Evolutionary conservation across 1,284 basidiomycete species (phyloP).

Genomic region (Naganishia sp.): DNA sequence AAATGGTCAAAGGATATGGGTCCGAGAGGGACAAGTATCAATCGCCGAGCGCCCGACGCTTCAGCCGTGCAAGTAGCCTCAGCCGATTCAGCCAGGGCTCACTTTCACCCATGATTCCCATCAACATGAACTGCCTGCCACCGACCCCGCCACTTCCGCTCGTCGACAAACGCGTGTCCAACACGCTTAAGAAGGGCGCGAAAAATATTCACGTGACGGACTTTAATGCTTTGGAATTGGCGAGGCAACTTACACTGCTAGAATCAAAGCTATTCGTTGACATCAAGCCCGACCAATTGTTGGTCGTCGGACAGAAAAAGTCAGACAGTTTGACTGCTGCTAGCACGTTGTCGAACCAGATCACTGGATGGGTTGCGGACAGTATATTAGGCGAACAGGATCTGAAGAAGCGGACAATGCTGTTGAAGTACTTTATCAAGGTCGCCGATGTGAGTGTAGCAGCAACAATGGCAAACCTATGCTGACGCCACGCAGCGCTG

Average conservation of each 20-base stretch:
- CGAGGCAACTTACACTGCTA: slow-evolving; percentile 89
- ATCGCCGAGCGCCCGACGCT: slow-evolving; percentile 15
- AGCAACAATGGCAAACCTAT: slow-evolving; percentile 30
- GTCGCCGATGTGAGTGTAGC: slow-evolving; percentile 78
- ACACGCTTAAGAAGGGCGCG: slow-evolving; percentile 55
- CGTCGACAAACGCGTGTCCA: slow-evolving; percentile 78
- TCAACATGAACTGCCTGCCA: slow-evolving; percentile 57
- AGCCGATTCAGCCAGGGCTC: slow-evolving; percentile 60
- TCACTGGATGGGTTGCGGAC: slow-evolving; percentile 95
- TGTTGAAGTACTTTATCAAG: slow-evolving; percentile 89
- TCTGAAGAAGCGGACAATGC: slow-evolving; percentile 73
- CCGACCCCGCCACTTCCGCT: slow-evolving; percentile 63
- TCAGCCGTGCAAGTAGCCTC: slow-evolving; percentile 24
- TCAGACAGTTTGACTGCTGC: slow-evolving; percentile 78
- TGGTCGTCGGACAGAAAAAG: slow-evolving; percentile 75
- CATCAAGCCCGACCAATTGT: slow-evolving; percentile 87
- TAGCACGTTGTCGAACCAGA: slow-evolving; percentile 88
- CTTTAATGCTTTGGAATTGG: slow-evolving; percentile 89
- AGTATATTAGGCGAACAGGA: slow-evolving; percentile 83
- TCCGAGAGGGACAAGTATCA: slow-evolving; percentile 30
- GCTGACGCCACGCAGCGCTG: slow-evolving; percentile 67
- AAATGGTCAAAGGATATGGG: slow-evolving; percentile 37
- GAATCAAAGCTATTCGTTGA: slow-evolving; percentile 85
- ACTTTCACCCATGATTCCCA: slow-evolving; percentile 50
- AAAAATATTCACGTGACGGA: slow-evolving; percentile 77